Conservation (phyloP, 2,329 filamentous ascomycete species). For the Pseudogymnoascus sp. region DNA sequence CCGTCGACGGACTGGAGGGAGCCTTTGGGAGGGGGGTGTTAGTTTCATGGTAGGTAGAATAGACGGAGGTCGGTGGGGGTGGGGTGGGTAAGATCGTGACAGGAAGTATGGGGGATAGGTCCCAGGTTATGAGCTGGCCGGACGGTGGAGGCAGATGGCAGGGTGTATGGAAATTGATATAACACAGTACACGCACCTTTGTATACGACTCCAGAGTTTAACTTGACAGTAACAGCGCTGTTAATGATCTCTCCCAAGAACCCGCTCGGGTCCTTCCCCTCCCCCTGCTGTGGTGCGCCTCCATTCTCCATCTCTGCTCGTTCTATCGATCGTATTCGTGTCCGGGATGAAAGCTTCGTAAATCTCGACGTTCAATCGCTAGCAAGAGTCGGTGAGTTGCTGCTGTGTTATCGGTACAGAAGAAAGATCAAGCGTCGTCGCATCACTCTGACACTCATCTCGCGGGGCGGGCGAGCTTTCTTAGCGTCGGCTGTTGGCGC, state of each 20-base stretch:
- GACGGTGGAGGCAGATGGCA: not conserved
- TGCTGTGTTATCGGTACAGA: not conserved
- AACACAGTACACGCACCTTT: conserved; percentile 54
- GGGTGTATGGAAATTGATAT: not conserved
- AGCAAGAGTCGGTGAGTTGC: not conserved
- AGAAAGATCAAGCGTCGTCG: not conserved
- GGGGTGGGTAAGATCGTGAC: not conserved
- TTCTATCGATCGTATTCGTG: not conserved
- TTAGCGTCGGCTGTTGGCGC: not conserved
- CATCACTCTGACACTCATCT: not conserved
- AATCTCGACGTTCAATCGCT: not conserved
- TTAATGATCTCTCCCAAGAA: conserved; percentile 94
- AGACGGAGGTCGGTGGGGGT: no score
- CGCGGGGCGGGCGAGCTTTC: not conserved
- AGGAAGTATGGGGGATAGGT: not conserved
- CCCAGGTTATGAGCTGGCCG: not conserved
- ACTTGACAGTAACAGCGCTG: conserved; percentile 86
- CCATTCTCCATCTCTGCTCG: conserved; percentile 62
- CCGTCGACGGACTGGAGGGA: conserved; percentile 95
- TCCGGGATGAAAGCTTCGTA: not conserved
- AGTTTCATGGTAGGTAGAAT: conserved; percentile 9
- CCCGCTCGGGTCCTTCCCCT: conserved; percentile 85
- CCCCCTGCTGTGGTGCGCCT: conserved; percentile 45
- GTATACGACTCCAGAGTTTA: conserved; percentile 98
- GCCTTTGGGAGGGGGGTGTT: conserved; percentile 42